Percentiles rank a stretch among this genome's conserved stretches.
Evolutionary conservation across 371 early-diverging fungal genomes (phyloP).

Genomic region (Mucor mucedo): DNA sequence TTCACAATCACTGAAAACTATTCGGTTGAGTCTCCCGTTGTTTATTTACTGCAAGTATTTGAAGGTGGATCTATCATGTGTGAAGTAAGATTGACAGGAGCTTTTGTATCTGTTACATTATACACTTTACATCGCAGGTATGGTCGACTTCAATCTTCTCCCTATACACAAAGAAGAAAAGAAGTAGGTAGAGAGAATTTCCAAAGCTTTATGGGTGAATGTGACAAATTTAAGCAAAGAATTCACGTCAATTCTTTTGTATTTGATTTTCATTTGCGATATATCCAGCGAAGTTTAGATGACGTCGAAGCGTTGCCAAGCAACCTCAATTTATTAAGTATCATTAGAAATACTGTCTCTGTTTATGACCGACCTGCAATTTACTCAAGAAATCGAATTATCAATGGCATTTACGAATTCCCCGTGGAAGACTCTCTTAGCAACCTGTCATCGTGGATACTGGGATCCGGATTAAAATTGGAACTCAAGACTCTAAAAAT

Average conservation of each 20-base stretch:
- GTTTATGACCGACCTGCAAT: conserved; percentile 66
- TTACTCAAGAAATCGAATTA: conserved; percentile 68
- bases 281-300: conserved; percentile 66
- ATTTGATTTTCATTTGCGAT: conserved; percentile 79
- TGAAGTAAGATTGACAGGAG: conserved; percentile 73
- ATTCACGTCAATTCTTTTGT: conserved; percentile 85
- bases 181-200: conserved; percentile 57
- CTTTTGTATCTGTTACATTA: conserved; percentile 74
- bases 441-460: conserved; percentile 65
- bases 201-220: conserved; percentile 69
- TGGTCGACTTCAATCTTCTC: conserved; percentile 58
- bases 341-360: conserved; percentile 63
- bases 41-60: conserved; percentile 70
- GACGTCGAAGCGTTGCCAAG: conserved; percentile 39
- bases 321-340: conserved; percentile 63
- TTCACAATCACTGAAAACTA: conserved; percentile 41
- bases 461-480: conserved; percentile 69
- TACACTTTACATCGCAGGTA: conserved; percentile 75
- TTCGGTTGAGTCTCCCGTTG: conserved; percentile 57
- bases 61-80: conserved; percentile 75
- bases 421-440: conserved; percentile 43
- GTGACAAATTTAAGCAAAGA: conserved; percentile 67
- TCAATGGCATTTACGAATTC: conserved; percentile 51
- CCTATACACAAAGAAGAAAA: conserved; percentile 56
- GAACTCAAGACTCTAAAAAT: conserved; percentile 50